Evolutionary conservation across 345 rosid species (phyloP), one percentile per base, ranked within the genome.

Genomic region (Aegle marmelos): DNA sequence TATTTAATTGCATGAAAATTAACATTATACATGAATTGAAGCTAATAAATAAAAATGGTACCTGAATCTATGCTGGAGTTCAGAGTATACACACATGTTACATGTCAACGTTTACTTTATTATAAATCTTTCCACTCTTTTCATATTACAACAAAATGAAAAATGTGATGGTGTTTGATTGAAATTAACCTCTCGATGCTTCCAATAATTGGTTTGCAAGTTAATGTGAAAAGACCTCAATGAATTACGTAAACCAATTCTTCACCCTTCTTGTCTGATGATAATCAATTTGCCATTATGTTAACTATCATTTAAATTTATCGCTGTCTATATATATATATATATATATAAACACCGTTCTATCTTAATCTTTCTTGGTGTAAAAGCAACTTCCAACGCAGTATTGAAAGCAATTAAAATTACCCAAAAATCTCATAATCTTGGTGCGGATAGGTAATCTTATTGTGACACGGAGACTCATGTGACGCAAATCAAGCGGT

Each of bases 211-310:
- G 33, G 9, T 68, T 41, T 6, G 28, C 31, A 53, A 50, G 61
- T 53, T 4, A 53, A 53, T 70, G 74, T 70, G 74, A 53, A 70
- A 53, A 53, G 7, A 4, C 61, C 41, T 21, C 2, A 19, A 50
- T 30, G 61, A 70, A 53, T 66, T 70, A 70, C 74, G 74, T 70
- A 68, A 68, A 68, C 74, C 39, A 70, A 70, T 53, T 53, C 37
- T 50, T 30, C 74, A 53, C 61, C 10, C 39, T 31, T 21, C 39
- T 31, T 45, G 41, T 70, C 74, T 53, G 41, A 4, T 70, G 2
- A 39, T 22, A 28, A 19, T 70, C 74, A 28, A 70, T 28, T 28
- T 30, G 33, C n/a, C 17, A 3, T 34, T 65, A 9, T 5, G n/a
- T 34, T 34, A 33, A 64, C 25, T 4, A 33, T 14, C 34, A 17